Evolutionary conservation across 495 filamentous ascomycete genomes (phyloP), one percentile per base, ranked within the genome.

Genomic region (Penicillium samsonianum): DNA sequence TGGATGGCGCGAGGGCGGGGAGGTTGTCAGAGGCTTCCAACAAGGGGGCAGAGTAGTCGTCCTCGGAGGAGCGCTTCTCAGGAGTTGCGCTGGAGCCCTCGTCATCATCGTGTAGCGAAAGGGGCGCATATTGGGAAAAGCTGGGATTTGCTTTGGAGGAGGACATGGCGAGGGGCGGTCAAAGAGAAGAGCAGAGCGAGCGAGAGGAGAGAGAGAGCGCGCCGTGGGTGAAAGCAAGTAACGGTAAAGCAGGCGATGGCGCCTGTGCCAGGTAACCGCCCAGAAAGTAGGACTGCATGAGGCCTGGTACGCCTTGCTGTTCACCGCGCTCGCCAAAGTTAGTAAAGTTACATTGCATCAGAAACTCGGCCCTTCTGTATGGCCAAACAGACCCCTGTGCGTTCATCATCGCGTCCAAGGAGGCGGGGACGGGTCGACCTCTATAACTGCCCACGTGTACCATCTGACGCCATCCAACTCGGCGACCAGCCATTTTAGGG

Each of bases 1-100:
- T 44, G 17, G 42, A 44, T 23, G 42, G 42, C 20, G 17, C 42
- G 7, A 44, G 42, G 42, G 3, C 42, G 20, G 17, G 17, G 42
- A 44, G 42, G 20, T 44, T 44, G 20, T 44, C 42, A 20, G 42
- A 44, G 20, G 20, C 42, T 44, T 44, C 42, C 20, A 44, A 25
- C 42, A 44, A 44, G 42, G 42, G 42, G 42, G 42, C 20, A 44
- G 42, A 44, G 17, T 44, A 20, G 20, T 44, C 20, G 42, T 44
- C 42, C 42, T 44, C 42, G 42, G 42, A 44, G 42, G 42, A 44
- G 42, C 42, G 42, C 42, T 44, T 44, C 42, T 44, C 42, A 25
- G 14, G 20, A 22, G 42, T 25, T 44, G 42, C 17, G 42, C 42
- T 44, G 42, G 42, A 44, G 42, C 20, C 42, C 11, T 44, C 42